A percentile compares a stretch with the other conserved stretches of the same genome.
These are phyloP conservation scores for Scheffersomyces spartinae DNA, from an alignment of 805 yeast species.

Conservation along the genomic window DNA sequence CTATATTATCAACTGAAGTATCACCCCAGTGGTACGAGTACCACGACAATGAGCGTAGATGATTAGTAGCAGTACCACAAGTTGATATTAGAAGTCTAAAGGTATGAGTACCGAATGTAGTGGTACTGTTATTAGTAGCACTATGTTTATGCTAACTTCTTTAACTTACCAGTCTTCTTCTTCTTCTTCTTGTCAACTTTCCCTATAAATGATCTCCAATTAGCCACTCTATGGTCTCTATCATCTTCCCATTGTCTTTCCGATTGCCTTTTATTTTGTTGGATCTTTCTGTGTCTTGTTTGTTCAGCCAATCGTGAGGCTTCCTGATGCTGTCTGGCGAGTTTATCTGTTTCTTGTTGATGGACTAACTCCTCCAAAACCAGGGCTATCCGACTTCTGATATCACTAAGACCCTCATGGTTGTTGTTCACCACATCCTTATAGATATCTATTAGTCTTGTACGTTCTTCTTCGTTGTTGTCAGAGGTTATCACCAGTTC, in stretches of 20 bases:
- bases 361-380: slow-evolving; percentile 27
- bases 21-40: too few relatives aligned
- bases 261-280: slow-evolving; percentile 17
- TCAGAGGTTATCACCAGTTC: slow-evolving; percentile 24
- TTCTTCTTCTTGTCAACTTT: slow-evolving; percentile 35
- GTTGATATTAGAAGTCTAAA: too few relatives aligned
- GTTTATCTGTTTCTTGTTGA: slow-evolving; percentile 29
- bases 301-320: slow-evolving; percentile 16
- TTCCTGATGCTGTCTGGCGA: slow-evolving; percentile 25
- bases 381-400: too few relatives aligned
- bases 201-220: slow-evolving; percentile 44
- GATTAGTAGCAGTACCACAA: too few relatives aligned
- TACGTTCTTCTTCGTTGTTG: slow-evolving; percentile 24
- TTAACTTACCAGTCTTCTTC: slow-evolving; percentile 23
- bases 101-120: too few relatives aligned
- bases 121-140: slow-evolving; percentile 2
- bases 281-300: slow-evolving; percentile 16
- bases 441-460: slow-evolving; percentile 32
- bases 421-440: slow-evolving; percentile 35
- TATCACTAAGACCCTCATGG: slow-evolving; percentile 30
- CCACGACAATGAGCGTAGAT: too few relatives aligned
- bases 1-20: too few relatives aligned
- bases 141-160: slow-evolving; percentile 30
- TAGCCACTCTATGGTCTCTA: slow-evolving; percentile 43
- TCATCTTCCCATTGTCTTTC: slow-evolving; percentile 49